Conservation (phyloP, 208 protist genomes). For the Trypanosoma lewisi region DNA sequence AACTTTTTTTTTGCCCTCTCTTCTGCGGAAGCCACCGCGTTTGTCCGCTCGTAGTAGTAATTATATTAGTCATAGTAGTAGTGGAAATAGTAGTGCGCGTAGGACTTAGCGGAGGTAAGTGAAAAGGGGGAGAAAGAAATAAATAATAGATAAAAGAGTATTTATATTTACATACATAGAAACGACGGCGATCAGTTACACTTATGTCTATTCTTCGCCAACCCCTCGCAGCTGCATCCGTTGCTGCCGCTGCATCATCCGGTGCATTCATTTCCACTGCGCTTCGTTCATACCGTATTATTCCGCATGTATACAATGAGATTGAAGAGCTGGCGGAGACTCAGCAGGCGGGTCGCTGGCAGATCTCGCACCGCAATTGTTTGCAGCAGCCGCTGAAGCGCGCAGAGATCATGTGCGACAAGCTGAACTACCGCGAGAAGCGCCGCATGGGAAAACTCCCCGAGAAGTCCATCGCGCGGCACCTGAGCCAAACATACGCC, state of each 20-base stretch:
- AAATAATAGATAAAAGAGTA: slow-evolving; percentile 2
- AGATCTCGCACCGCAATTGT: slow-evolving; percentile 79
- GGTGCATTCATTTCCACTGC: not conserved
- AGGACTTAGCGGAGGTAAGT: no score
- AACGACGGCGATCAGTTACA: not conserved
- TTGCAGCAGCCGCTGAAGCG: slow-evolving; percentile 84
- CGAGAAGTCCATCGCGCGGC: slow-evolving; percentile 83
- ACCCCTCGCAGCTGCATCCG: not conserved
- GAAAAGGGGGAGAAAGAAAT: no score
- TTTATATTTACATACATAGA: slow-evolving; percentile 10
- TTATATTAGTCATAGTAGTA: no score
- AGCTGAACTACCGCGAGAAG: slow-evolving; percentile 84
- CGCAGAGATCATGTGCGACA: slow-evolving; percentile 85
- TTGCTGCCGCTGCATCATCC: not conserved
- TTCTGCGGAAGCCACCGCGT: no score
- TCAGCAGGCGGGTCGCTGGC: slow-evolving; percentile 75
- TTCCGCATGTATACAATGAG: slow-evolving; percentile 82
- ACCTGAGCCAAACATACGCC: slow-evolving; percentile 79
- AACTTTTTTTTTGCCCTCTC: slow-evolving; percentile 15
- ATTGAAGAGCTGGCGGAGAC: slow-evolving; percentile 89
- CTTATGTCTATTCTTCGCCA: slow-evolving; percentile 31
- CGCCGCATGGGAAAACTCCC: slow-evolving; percentile 71
- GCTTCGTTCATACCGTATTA: slow-evolving; percentile 66
- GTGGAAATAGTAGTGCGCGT: no score
- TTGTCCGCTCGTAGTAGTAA: no score